Evolutionary conservation across 352 stramenopile species (phyloP).

Genomic region (Pythium brachiatum): DNA sequence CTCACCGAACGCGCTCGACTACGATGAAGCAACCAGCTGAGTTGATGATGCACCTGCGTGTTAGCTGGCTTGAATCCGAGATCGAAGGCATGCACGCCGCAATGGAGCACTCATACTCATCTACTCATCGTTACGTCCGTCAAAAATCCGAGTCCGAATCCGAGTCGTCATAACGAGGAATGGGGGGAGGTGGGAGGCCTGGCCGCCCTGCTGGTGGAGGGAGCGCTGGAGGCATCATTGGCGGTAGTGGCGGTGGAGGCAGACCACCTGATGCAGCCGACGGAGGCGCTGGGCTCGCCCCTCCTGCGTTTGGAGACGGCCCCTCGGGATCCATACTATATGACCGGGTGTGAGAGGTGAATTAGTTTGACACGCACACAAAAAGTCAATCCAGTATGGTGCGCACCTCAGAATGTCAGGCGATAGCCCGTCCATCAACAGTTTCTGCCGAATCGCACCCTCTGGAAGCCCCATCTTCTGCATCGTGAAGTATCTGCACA

Average conservation of each 20-base stretch:
- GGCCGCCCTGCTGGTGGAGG: conserved; percentile 34
- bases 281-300: conserved; percentile 12
- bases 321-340: conserved; percentile 77
- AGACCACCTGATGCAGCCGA: conserved; percentile 9
- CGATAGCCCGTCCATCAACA: conserved; percentile 74
- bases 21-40: no score
- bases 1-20: no score
- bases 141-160: conserved; percentile 33
- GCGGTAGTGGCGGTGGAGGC: conserved; percentile 33
- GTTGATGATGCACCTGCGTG: background rate
- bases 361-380: background rate
- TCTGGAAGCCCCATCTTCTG: conserved; percentile 78
- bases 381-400: background rate
- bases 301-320: conserved; percentile 57
- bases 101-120: background rate
- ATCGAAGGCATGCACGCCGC: background rate
- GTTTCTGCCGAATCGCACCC: conserved; percentile 75
- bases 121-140: conserved; percentile 6
- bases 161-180: conserved; percentile 52
- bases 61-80: background rate
- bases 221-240: conserved; percentile 26
- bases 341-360: conserved; percentile 5
- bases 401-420: conserved; percentile 71
- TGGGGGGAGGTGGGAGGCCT: conserved; percentile 44
- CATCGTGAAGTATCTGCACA: conserved; percentile 81